These are phyloP conservation scores for Aspergillus quadrilineatus DNA, from an alignment of 2,329 filamentous ascomycete species.

Conservation along the genomic window DNA sequence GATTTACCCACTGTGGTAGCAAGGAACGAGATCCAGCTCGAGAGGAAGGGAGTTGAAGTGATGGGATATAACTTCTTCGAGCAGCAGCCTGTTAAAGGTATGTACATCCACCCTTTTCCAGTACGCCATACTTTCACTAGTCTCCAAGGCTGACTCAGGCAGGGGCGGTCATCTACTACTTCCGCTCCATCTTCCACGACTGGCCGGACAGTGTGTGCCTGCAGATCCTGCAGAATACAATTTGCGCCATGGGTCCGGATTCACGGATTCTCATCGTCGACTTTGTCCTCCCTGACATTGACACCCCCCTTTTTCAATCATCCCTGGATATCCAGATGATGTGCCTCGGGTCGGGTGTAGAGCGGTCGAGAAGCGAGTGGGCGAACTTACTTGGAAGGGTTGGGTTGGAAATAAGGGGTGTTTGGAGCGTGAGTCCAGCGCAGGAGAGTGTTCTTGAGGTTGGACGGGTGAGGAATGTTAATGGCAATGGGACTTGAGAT, in stretches of 20 bases:
- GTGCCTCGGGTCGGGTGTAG: conserved; percentile 35
- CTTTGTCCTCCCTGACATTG: conserved; percentile 34
- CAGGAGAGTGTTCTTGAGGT: conserved; percentile 34
- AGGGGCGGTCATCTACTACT: conserved; percentile 38
- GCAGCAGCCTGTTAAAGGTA: conserved; percentile 33
- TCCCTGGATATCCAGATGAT: conserved; percentile 42
- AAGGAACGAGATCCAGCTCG: background rate
- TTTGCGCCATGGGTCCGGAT: conserved; percentile 32
- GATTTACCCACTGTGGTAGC: conserved; percentile 37
- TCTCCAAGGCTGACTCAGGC: background rate
- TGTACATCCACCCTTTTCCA: background rate
- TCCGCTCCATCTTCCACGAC: conserved; percentile 40
- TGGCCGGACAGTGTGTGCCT: conserved; percentile 37
- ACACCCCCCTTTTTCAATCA: conserved; percentile 29
- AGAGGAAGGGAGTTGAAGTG: conserved; percentile 23
- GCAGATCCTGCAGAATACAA: conserved; percentile 33
- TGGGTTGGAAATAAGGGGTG: conserved; percentile 30
- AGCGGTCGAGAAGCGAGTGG: conserved; percentile 37
- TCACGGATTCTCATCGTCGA: conserved; percentile 39
- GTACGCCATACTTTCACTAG: background rate
- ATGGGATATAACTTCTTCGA: conserved; percentile 38
- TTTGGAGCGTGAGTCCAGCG: conserved; percentile 28
- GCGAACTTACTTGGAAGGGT: conserved; percentile 26
- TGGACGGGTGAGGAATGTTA: conserved; percentile 9
- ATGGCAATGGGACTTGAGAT: too few relatives aligned